Base-by-base conservation (phyloP, 768 basidiomycete genomes). In the Amanita inopinata region DNA sequence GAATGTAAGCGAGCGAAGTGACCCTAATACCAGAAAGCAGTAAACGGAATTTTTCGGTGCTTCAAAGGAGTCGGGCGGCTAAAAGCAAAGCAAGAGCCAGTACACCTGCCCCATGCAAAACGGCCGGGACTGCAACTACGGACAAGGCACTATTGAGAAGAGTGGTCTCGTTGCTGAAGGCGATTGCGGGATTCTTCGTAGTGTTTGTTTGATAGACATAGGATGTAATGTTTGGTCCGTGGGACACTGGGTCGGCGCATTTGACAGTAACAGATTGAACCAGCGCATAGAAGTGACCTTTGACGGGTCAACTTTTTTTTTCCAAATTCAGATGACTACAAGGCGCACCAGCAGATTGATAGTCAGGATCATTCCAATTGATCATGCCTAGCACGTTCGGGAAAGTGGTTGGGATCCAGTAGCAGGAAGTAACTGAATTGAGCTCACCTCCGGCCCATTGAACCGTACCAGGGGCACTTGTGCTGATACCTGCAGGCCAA, bases 291-390 rank as follows among this genome's bases (percentile, higher is more conserved):
- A 84, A 88, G 56, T 87, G 79, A 33, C 85, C 78, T 73, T 43
- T 20, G 12, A 28, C 9, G n/a, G 14, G 30, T 1, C 24, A 38
- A 32, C 18, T 28, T 6, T 22, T 11, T n/a, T 31, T 14, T 14
- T 38, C 12, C 22, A 11, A 22, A 28, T 12, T 43, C 4, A 45
- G 10, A 40, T 18, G 12, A 24, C 14, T 20, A 38, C 4, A 41
- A 17, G 11, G 56, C 61, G 39, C 58, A 66, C 76, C 82, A 14
- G 83, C 78, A 10, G 80, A 56, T 38, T 61, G 45, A 59, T 88
- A 91, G 59, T 91, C 88, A 23, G 83, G 75, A 56, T 90, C 77
- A 14, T 65, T 52, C 81, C 83, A 92, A 65, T 88, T 64, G 61
- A 89, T 86, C 75, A 85, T 70, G 32, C 80, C 68, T 65, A 27